A percentile compares a stretch with the other conserved stretches of the same genome.
These are phyloP conservation scores for Ophiostoma sp. DNA, from an alignment of 2,329 filamentous ascomycete species.

Conservation along the genomic window DNA sequence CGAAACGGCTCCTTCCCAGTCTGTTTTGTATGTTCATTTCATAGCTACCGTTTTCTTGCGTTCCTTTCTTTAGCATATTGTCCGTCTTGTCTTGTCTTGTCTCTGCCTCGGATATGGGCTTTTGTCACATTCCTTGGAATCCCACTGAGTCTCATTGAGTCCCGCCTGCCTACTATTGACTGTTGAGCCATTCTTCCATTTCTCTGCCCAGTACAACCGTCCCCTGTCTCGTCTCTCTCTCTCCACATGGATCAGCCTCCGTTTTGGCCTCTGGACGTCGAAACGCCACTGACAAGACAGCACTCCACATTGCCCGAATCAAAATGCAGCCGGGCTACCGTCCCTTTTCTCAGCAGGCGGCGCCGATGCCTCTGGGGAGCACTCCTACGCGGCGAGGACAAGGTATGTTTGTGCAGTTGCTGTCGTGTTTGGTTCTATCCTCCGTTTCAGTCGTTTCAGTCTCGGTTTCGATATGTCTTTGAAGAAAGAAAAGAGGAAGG, in stretches of 20 bases:
- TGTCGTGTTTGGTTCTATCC: neutral
- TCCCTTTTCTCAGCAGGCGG: conserved; percentile 6
- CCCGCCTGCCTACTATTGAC: neutral
- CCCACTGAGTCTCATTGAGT: neutral
- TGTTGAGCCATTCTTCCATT: neutral
- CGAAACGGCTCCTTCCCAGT: neutral
- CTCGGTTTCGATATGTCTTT: neutral
- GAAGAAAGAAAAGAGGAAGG: neutral
- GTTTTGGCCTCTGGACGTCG: neutral
- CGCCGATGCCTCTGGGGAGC: neutral
- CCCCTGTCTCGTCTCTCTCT: conserved; percentile 2
- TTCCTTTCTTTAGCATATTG: too few relatives aligned
- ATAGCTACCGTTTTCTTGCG: neutral
- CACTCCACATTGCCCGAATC: neutral
- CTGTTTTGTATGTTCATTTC: neutral
- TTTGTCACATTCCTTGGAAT: neutral
- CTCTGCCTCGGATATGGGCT: neutral
- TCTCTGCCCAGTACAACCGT: conserved; percentile 3
- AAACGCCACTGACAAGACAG: neutral
- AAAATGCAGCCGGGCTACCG: conserved; percentile 14
- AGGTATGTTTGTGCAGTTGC: neutral
- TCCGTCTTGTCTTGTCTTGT: neutral
- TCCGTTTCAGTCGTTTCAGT: neutral
- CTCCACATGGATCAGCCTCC: neutral
- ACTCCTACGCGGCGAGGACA: conserved; percentile 14